Conservation (phyloP, 2,329 filamentous ascomycete genomes). For the Paradendryphiella salina region DNA sequence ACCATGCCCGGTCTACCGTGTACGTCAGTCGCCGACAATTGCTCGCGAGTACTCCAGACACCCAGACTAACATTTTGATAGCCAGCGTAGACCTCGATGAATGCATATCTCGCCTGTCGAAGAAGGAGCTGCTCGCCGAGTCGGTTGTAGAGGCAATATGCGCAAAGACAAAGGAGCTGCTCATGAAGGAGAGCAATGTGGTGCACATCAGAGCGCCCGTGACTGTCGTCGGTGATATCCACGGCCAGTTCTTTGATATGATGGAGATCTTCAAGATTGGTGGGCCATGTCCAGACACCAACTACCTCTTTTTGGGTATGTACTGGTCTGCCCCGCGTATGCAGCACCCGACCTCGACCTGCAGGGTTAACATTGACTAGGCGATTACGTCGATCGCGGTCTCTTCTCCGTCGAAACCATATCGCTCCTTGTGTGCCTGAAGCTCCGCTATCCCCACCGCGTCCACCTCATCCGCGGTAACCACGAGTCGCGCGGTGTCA, state of each 20-base stretch:
- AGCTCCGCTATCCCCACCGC: conserved; percentile 92
- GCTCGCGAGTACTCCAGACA: neutral
- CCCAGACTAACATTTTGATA: conserved; percentile 47
- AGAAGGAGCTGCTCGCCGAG: conserved; percentile 94
- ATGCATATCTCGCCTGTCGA: conserved; percentile 95
- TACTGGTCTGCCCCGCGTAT: conserved; percentile 14
- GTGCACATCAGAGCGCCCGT: conserved; percentile 95
- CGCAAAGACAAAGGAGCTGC: conserved; percentile 96
- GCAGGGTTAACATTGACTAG: conserved; percentile 52
- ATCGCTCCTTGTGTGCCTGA: conserved; percentile 93
- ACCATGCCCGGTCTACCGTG: conserved; percentile 57
- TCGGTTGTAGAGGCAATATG: conserved; percentile 99
- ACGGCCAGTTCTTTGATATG: conserved; percentile 98
- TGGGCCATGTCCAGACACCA: conserved; percentile 95
- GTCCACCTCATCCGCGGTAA: conserved; percentile 97
- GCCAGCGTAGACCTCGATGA: conserved; percentile 97
- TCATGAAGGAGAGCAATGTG: conserved; percentile 99
- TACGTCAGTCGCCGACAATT: conserved; percentile 38
- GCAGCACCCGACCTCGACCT: conserved; percentile 25
- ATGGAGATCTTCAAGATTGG: conserved; percentile 99
- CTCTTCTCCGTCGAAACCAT: conserved; percentile 99
- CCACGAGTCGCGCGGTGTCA: conserved; percentile 96
- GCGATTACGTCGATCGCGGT: conserved; percentile 96
- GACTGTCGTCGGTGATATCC: conserved; percentile 97
- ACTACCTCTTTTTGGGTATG: conserved; percentile 92